Evolutionary conservation across 306 rosid species (phyloP).

Genomic region (Dalbergia cultrata): DNA sequence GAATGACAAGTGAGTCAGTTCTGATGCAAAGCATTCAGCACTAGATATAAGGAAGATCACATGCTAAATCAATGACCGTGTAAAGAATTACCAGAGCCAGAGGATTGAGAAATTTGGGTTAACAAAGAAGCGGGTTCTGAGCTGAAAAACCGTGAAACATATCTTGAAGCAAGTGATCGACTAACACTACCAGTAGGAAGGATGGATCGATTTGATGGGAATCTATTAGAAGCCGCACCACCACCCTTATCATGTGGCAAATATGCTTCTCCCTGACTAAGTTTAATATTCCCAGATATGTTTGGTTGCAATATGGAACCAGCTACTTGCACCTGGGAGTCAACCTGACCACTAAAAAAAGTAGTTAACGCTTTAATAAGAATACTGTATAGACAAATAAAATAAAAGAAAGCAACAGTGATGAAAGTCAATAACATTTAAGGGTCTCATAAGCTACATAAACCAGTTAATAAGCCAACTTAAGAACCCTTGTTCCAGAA

Average conservation of each 20-base stretch:
- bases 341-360: constrained; percentile 89
- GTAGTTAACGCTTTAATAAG: constrained; percentile 30
- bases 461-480: constrained; percentile 14
- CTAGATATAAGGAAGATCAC: constrained; percentile 37
- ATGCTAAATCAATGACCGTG: constrained; percentile 37
- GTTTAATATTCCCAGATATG: constrained; percentile 85
- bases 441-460: constrained; percentile 13
- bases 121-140: constrained; percentile 66
- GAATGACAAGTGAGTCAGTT: constrained; percentile 21
- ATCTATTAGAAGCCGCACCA: constrained; percentile 69
- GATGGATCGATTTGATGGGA: constrained; percentile 64
- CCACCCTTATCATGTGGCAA: constrained; percentile 85
- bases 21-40: constrained; percentile 24
- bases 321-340: constrained; percentile 88
- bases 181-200: constrained; percentile 61
- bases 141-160: constrained; percentile 74
- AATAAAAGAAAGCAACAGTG: constrained; percentile 27
- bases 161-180: constrained; percentile 75
- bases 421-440: constrained; percentile 17
- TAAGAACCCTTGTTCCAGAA: constrained; percentile 30
- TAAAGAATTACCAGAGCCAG: constrained; percentile 62
- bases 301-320: constrained; percentile 92
- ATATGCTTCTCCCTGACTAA: constrained; percentile 95
- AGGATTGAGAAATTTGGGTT: constrained; percentile 63
- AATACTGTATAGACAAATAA: constrained; percentile 22